Evolutionary conservation across 1,284 basidiomycete species (phyloP).

Genomic region (Vanrija sp.): DNA sequence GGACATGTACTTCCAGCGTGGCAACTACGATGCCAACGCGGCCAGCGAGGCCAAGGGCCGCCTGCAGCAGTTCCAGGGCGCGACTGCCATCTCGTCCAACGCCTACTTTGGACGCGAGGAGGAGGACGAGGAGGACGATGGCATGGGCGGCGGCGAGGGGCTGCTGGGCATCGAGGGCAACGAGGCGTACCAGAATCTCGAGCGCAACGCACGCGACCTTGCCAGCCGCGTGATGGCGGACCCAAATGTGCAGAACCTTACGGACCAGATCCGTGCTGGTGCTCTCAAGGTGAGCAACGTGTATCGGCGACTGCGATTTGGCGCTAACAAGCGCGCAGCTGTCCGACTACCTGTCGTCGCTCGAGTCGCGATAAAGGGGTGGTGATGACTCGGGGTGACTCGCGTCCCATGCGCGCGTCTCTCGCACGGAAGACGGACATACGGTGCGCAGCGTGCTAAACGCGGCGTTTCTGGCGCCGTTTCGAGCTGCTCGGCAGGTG

Average conservation of each 20-base stretch:
- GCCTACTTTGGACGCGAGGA: constrained; percentile 93
- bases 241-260: constrained; percentile 84
- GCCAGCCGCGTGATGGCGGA: constrained; percentile 75
- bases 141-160: constrained; percentile 52
- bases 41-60: constrained; percentile 74
- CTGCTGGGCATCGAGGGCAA: constrained; percentile 63
- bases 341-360: constrained; percentile 69
- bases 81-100: constrained; percentile 89
- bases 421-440: too few species aligned
- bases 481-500: too few species aligned
- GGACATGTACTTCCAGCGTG: constrained; percentile 95
- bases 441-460: too few species aligned
- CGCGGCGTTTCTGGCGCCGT: too few species aligned
- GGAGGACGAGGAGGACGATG: constrained; percentile 55
- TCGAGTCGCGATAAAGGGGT: constrained; percentile 12
- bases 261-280: constrained; percentile 73
- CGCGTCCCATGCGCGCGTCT: too few species aligned
- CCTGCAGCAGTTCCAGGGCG: constrained; percentile 81
- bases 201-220: constrained; percentile 74
- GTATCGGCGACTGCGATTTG: not conserved
- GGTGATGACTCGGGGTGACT: too few species aligned
- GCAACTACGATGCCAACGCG: constrained; percentile 74
- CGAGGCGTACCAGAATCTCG: constrained; percentile 60
- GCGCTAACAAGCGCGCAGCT: constrained; percentile 51
- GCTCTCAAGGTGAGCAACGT: constrained; percentile 69